Evolutionary conservation across 202 grass and related monocot genomes (phyloP), one percentile per base, ranked within the genome.

Genomic region (Dendrocalamus latiflorus): DNA sequence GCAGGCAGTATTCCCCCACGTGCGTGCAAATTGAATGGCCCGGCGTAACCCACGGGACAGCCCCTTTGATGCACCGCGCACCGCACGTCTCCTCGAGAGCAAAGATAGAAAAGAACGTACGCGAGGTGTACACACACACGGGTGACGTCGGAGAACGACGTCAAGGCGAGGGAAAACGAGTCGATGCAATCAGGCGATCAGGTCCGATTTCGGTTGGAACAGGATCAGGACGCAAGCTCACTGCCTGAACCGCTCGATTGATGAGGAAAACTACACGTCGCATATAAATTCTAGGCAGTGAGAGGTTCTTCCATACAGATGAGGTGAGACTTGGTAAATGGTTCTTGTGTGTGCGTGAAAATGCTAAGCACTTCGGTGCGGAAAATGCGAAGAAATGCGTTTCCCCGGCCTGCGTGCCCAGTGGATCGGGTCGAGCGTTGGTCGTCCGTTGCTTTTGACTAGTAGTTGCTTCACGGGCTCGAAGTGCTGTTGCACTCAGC

Each of bases 401-500:
- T 43, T 8, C 20, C 16, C 39, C 18, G 43, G 11, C 43, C 43
- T 44, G 43, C 43, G 12, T 34, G 66, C 48, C 49, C 5, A 2
- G 24, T 34, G 48, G 72, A 66, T 17, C 38, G 68, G 12, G 58
- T 64, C 48, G 58, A 37, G 22, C 50, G 28, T 55, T 82, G 45
- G 44, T 72, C 72, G 37, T 21, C 16, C 20, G 37, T 16, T 67
- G 66, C 73, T 89, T 89, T 89, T 72, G 73, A 86, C 78, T 86
- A 33, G 30, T 41, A 1, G 33, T 5, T 3, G 70, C 65, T 86
- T 89, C 42, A 28, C 43, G 53, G 20, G 57, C 57, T 82, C 4
- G 39, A 86, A 89, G 66, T 89, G 88, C 24, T 74, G 83, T 86
- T 78, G 78, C 88, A 13, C 66, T 89, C 88, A 49, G 20, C 78